phyloP scores from a whole-genome alignment of 106 monocot genomes.

The Allium fistulosum region DNA sequence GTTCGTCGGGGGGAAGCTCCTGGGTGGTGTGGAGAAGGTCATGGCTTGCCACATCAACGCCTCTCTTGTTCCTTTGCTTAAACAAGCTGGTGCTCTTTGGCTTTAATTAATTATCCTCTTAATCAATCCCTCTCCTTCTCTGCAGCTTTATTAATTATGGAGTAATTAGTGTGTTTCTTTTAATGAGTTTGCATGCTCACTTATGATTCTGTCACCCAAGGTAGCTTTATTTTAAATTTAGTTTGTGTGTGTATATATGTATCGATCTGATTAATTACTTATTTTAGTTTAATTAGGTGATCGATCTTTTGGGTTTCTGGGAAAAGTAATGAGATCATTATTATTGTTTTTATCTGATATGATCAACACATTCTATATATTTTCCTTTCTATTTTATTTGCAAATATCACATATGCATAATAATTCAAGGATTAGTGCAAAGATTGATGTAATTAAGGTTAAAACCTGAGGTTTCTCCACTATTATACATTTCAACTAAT shows the following conservation, averaged over 20 bases:
- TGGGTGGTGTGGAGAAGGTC: slow-evolving; percentile 60
- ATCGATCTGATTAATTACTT: neutral
- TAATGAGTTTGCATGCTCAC: neutral
- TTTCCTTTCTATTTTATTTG: no score
- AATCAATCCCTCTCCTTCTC: neutral
- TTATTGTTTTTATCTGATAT: no score
- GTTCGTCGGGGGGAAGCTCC: slow-evolving; percentile 63
- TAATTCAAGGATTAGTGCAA: no score
- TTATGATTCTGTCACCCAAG: neutral
- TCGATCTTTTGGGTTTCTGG: no score
- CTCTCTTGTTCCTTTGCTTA: slow-evolving; percentile 57
- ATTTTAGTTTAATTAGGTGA: no score
- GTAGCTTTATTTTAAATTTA: neutral
- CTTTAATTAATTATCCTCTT: slow-evolving; percentile 4
- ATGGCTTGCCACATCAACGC: slow-evolving; percentile 68
- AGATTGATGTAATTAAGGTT: no score
- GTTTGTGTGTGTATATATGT: neutral
- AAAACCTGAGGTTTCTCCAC: no score
- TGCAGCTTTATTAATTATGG: neutral
- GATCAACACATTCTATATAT: no score
- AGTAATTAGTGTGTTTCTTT: neutral
- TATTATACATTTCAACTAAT: no score
- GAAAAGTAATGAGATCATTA: no score
- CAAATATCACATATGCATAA: no score
- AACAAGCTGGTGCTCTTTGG: slow-evolving; percentile 74